Evolutionary conservation across 495 filamentous ascomycete species (phyloP), one percentile per base, ranked within the genome.

Genomic region (Entonaema liquescens): DNA sequence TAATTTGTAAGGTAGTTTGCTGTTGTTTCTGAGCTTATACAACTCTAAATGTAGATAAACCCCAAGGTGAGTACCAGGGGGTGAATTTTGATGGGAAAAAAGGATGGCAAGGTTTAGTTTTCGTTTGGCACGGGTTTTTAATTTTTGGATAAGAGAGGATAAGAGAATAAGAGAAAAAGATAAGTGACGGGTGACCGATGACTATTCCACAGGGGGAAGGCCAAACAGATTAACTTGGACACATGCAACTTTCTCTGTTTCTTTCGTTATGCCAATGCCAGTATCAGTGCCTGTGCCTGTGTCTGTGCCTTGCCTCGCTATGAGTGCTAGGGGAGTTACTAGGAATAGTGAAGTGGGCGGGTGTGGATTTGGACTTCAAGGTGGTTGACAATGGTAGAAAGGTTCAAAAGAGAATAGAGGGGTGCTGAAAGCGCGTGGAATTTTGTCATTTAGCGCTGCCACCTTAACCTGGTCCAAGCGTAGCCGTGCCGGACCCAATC

Each of bases 371-470:
- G 65, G 40, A 47, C 23, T 61, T 57, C 29, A 59, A 53, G 58
- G 50, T 56, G 29, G 56, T 47, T 57, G 59, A 53, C 55, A 67
- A 57, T 63, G 53, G 47, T 64, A 15, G 42, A 65, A 69, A 47
- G 55, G 50, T 50, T 50, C 52, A 29, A 44, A 65, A 67, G 66
- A 54, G 58, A 73, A 73, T 53, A 42, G 65, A 59, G 62, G 71
- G 66, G 62, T 38, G 54, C 36, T 61, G 62, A 67, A 71, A 61
- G 58, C 50, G 58, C 57, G 55, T 54, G 65, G 60, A 65, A 72
- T 56, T 70, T 73, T 73, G 71, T 70, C 71, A 67, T 35, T 70
- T 73, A 73, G 71, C 71, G 71, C 71, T 65, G 61, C 66, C 56
- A 61, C 64, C 60, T 68, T 60, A 38, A 19, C n/a, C 31, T 65